Evolutionary conservation across 2,329 filamentous ascomycete genomes (phyloP), one percentile per base, ranked within the genome.

Genomic region (Aspergillus melleus): DNA sequence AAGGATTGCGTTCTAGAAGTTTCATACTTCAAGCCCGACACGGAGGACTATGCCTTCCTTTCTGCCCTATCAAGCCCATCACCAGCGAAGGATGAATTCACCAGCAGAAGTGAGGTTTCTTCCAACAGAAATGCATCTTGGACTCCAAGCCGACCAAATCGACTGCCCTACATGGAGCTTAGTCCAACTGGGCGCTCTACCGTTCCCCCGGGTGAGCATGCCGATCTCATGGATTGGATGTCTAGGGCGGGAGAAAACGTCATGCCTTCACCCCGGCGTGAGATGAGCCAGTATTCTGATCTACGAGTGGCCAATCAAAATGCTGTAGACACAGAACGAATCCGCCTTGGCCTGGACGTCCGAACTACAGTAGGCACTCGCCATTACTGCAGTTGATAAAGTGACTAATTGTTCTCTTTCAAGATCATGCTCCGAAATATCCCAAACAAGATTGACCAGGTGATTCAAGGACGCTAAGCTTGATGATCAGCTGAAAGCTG

Each of bases 361-460:
- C 85, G 90, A 54, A 92, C 90, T 9, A 92, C 89, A 0, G 89
- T 90, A 79, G 76, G 84, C 77, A 26, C 26, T 14, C 12, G 49
- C 12, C n/a, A 14, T 12, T 26, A 47, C 20, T 11, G 10, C 19
- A 5, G 19, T 24, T 19, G 20, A 20, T 24, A 1, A 24, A 4
- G 11, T 22, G 22, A 16, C 44, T 30, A 22, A 20, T 36, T 36
- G 1, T 8, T n/a, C 22, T 29, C 12, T 16, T 26, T n/a, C 26
- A 36, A 92, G 89, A 91, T 98, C 65, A 97, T 98, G 94, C 77
- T 97, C 32, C 88, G 94, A 44, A 97, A 98, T 73, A 94, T 97
- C 50, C 94, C 94, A 1, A 96, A 96, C 78, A 92, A 93, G 68
- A 88, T 96, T 58, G 86, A 92, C 68, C 87, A 80, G 71, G 79